Evolutionary conservation across 106 monocot species (phyloP).

Genomic region (Amphibolis antarctica): DNA sequence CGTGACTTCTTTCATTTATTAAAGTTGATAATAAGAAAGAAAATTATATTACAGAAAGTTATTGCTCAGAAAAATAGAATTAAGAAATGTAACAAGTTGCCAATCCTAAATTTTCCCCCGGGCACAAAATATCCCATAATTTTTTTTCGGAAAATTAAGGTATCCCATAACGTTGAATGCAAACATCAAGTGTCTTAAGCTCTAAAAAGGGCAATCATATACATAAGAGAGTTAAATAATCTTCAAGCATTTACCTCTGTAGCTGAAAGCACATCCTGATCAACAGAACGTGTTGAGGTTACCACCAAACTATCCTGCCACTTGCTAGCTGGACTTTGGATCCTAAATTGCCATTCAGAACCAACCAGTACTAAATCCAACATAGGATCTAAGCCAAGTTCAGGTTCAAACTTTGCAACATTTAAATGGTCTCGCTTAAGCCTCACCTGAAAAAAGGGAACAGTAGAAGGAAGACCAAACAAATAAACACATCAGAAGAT

Average conservation of each 20-base stretch:
- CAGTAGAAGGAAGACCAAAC: background rate
- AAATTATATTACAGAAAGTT: too few species aligned
- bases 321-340: constrained; percentile 84
- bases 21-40: too few species aligned
- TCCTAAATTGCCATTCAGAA: constrained; percentile 97
- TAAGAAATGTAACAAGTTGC: too few species aligned
- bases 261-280: constrained; percentile 93
- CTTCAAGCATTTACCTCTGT: constrained; percentile 44
- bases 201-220: background rate
- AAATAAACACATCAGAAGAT: too few species aligned
- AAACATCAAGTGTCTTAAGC: too few species aligned
- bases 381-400: constrained; percentile 87
- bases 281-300: constrained; percentile 90
- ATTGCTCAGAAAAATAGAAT: too few species aligned
- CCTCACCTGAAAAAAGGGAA: constrained; percentile 44
- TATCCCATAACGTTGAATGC: too few species aligned
- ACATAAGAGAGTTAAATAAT: background rate
- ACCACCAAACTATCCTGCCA: constrained; percentile 96
- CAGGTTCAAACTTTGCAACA: constrained; percentile 93
- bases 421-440: constrained; percentile 94
- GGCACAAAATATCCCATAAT: too few species aligned
- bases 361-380: constrained; percentile 86
- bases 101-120: too few species aligned
- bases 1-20: too few species aligned
- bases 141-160: too few species aligned